These are phyloP conservation scores for Poronia punctata DNA, from an alignment of 495 filamentous ascomycete genomes.

Conservation along the genomic window DNA sequence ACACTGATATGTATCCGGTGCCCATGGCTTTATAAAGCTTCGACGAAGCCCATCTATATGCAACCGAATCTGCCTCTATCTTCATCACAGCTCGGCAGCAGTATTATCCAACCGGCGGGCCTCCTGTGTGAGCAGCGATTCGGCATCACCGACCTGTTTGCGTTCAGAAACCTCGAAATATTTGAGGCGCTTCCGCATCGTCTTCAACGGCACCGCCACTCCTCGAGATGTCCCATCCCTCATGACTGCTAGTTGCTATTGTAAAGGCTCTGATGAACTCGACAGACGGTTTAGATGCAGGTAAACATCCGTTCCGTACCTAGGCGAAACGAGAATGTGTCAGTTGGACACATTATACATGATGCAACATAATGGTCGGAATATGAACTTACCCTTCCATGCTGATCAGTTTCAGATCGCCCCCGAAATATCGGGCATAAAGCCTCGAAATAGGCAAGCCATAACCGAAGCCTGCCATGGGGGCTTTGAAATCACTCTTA, in stretches of 20 bases:
- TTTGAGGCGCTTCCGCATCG: constrained; percentile 55
- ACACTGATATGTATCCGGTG: too few species aligned
- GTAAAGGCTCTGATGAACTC: constrained; percentile 90
- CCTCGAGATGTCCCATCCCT: constrained; percentile 73
- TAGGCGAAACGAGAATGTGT: constrained; percentile 27
- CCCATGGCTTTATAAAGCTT: too few species aligned
- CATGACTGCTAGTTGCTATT: constrained; percentile 98
- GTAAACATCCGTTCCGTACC: constrained; percentile 97
- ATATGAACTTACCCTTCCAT: constrained; percentile 87
- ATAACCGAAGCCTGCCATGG: constrained; percentile 98
- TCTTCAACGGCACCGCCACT: constrained; percentile 68
- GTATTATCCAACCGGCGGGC: constrained; percentile 11
- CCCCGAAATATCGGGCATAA: constrained; percentile 95
- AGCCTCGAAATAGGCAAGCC: constrained; percentile 87
- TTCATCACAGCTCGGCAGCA: constrained; percentile 14
- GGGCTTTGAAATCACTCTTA: constrained; percentile 98
- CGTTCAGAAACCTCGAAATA: constrained; percentile 66
- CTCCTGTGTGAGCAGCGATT: constrained; percentile 52
- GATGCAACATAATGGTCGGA: background rate
- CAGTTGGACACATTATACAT: constrained; percentile 4
- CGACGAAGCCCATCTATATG: background rate
- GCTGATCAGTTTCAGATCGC: constrained; percentile 93
- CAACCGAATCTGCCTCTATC: background rate
- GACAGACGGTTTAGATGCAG: constrained; percentile 93
- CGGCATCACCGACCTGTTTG: constrained; percentile 81